phyloP scores from a whole-genome alignment of 495 filamentous ascomycete species.

The Rhypophila decipiens region DNA sequence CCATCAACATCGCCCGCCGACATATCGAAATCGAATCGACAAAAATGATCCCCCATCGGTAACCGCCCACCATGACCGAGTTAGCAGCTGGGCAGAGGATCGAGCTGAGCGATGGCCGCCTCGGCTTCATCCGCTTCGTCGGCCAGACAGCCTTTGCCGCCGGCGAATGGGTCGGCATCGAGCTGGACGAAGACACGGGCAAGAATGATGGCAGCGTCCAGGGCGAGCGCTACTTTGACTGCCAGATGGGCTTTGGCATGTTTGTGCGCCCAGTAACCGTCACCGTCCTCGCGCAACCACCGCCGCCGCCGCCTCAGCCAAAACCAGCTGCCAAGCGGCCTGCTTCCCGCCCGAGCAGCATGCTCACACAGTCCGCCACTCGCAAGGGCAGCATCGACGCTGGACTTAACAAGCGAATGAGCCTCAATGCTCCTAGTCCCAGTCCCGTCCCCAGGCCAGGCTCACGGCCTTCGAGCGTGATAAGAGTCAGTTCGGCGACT shows the following conservation, averaged over 20 bases:
- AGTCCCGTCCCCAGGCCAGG: conserved; percentile 52
- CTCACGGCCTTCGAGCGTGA: conserved; percentile 47
- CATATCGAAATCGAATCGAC: neutral
- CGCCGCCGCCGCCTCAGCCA: conserved; percentile 22
- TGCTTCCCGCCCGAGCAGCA: conserved; percentile 32
- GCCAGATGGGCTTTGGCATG: conserved; percentile 74
- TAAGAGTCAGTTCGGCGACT: conserved; percentile 44
- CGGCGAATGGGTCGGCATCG: conserved; percentile 87
- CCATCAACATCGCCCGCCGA: neutral
- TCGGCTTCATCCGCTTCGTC: conserved; percentile 70
- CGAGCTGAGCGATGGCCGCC: conserved; percentile 67
- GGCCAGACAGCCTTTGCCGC: conserved; percentile 71
- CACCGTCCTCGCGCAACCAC: conserved; percentile 53
- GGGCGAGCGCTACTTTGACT: conserved; percentile 87
- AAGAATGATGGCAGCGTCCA: conserved; percentile 94
- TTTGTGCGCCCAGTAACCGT: conserved; percentile 68
- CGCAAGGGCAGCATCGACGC: conserved; percentile 40
- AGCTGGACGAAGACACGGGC: conserved; percentile 73
- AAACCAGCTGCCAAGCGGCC: conserved; percentile 24
- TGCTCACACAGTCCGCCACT: conserved; percentile 20
- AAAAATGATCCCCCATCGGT: neutral
- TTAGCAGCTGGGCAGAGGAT: conserved; percentile 46
- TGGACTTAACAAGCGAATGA: conserved; percentile 53
- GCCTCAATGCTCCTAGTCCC: conserved; percentile 60
- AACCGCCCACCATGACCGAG: conserved; percentile 31